Percentiles rank a stretch among this genome's conserved stretches.
Evolutionary conservation across 106 monocot species (phyloP).

Genomic region (Chionographis japonica): DNA sequence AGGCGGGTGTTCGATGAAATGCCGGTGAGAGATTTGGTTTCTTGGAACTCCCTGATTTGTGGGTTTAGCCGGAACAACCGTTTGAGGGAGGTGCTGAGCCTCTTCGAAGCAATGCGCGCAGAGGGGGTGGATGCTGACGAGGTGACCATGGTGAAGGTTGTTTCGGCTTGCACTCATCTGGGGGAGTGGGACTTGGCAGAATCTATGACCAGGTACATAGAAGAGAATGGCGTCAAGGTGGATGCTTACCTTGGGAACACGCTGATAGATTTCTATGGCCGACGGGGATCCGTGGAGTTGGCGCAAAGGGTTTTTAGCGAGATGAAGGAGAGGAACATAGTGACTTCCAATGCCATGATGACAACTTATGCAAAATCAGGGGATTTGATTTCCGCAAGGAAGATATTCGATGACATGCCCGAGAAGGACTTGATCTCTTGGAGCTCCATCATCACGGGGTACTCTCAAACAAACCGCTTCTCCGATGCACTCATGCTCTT

Average conservation of each 20-base stretch:
- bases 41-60: conserved; percentile 47
- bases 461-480: conserved; percentile 27
- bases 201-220: conserved; percentile 20
- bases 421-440: conserved; percentile 44
- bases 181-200: conserved; percentile 38
- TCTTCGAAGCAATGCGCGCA: conserved; percentile 26
- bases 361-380: conserved; percentile 28
- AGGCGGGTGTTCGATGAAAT: conserved; percentile 41
- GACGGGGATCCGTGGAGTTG: conserved; percentile 14
- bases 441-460: conserved; percentile 46
- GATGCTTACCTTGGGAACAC: conserved; percentile 54
- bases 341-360: conserved; percentile 45
- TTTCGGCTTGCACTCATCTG: conserved; percentile 37
- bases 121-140: conserved; percentile 24
- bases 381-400: conserved; percentile 28
- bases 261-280: conserved; percentile 44
- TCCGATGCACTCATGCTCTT: conserved; percentile 31
- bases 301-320: conserved; percentile 28
- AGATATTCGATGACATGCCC: conserved; percentile 32
- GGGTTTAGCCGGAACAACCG: conserved; percentile 20
- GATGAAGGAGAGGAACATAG: conserved; percentile 39
- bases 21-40: conserved; percentile 32
- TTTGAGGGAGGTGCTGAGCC: conserved; percentile 21
- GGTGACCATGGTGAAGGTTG: conserved; percentile 45
- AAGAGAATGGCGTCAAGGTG: conserved; percentile 26